A percentile compares a stretch with the other conserved stretches of the same genome.
These are phyloP conservation scores for Cladosporium phlei DNA, from an alignment of 2,329 filamentous ascomycete genomes.

Conservation along the genomic window DNA sequence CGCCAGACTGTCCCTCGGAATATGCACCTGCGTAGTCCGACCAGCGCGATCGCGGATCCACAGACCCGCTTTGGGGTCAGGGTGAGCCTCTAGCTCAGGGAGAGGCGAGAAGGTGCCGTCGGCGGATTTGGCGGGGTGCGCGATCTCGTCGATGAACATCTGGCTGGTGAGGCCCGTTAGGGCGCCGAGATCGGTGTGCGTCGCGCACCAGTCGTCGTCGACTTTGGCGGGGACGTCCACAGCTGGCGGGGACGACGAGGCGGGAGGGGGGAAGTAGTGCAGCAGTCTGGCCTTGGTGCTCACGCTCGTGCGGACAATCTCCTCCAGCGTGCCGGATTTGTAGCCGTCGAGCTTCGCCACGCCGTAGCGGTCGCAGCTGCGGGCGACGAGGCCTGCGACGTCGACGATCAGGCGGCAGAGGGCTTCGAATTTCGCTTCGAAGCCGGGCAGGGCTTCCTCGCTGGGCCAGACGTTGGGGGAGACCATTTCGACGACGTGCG, in stretches of 20 bases:
- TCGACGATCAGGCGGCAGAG: slow-evolving; percentile 85
- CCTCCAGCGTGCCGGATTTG: slow-evolving; percentile 72
- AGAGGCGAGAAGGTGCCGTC: slow-evolving; percentile 47
- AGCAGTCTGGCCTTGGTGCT: slow-evolving; percentile 87
- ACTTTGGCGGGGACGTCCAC: slow-evolving; percentile 34
- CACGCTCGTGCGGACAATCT: slow-evolving; percentile 76
- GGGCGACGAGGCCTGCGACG: slow-evolving; percentile 78
- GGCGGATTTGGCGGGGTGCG: slow-evolving; percentile 31
- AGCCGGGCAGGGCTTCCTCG: slow-evolving; percentile 65
- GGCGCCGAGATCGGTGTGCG: slow-evolving; percentile 86
- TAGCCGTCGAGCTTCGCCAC: slow-evolving; percentile 73
- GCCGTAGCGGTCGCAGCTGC: slow-evolving; percentile 85
- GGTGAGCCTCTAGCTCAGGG: slow-evolving; percentile 67
- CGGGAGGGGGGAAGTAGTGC: slow-evolving; percentile 74
- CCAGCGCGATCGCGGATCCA: slow-evolving; percentile 87
- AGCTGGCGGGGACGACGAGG: slow-evolving; percentile 29
- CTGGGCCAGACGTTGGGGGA: slow-evolving; percentile 85
- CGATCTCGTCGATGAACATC: slow-evolving; percentile 85
- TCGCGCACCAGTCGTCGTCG: slow-evolving; percentile 95
- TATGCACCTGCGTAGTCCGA: slow-evolving; percentile 81
- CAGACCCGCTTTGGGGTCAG: slow-evolving; percentile 80
- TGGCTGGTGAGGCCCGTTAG: slow-evolving; percentile 89
- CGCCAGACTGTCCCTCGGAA: slow-evolving; percentile 84
- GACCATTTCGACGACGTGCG: slow-evolving; percentile 81
- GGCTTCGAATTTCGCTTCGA: slow-evolving; percentile 65